Evolutionary conservation across 805 yeast genomes (phyloP), one percentile per base, ranked within the genome.

Genomic region (Saccharomycopsis olivae): DNA sequence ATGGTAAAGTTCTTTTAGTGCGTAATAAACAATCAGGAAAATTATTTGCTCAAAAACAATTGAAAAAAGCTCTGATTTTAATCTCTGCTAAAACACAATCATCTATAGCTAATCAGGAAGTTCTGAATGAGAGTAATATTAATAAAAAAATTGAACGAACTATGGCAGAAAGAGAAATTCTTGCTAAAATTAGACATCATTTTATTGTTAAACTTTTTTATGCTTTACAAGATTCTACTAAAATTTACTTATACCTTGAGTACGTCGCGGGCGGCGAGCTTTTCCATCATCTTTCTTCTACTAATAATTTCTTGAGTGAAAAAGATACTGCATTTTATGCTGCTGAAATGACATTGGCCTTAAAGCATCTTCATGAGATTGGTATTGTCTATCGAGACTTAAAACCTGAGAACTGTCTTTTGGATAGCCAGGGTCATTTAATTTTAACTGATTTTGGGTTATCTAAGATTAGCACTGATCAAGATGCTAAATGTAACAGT

Each of bases 241-340:
- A 81, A 53, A 71, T 87, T 27, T 87, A 86, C 53, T 54, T 86
- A 33, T 66, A 84, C 23, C 57, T 86, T 35, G 94, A 86, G 55
- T 86, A 81, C 54, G 75, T 88, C 14, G 88, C 84, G 38, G 96
- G 96, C 5, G 95, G 96, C 18, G 96, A 86, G 55, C 58, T 86
- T 28, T 86, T 72, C 41, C 84, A 78, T 54, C 69, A 67, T 50
- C 49, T 67, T 40, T 58, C 57, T 25, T 61, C 54, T 38, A 57
- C 15, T 13, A 23, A 49, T 45, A 61, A 63, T 25, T 68, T 69
- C 41, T 60, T 68, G 36, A 69, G 62, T 41, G 94, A 77, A 60
- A 74, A 68, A 53, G 71, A 75, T 28, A 82, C 86, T 2, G 75
- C 87, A 2, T 84, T 76, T 52, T 85, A 85, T 49, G 68, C 77